Conservation (phyloP, 2,329 filamentous ascomycete genomes). For the Thelonectria rubi region DNA sequence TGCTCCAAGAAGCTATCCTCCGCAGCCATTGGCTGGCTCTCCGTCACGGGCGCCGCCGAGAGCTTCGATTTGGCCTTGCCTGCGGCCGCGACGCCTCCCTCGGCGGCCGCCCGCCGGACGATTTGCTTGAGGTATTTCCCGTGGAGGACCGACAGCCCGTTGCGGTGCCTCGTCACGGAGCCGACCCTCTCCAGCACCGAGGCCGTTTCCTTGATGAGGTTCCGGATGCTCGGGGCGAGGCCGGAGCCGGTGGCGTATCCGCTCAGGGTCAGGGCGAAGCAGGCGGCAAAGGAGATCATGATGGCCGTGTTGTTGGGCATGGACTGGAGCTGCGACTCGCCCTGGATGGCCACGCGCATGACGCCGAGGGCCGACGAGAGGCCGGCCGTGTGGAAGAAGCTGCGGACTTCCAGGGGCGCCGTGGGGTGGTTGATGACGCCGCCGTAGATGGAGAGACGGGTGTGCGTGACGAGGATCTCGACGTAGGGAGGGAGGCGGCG, state of each 20-base stretch:
- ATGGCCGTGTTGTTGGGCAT: conserved; percentile 84
- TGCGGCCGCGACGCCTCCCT: conserved; percentile 29
- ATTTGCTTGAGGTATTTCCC: conserved; percentile 57
- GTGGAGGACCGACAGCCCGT: conserved; percentile 68
- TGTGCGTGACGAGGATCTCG: conserved; percentile 78
- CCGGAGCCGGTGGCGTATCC: conserved; percentile 66
- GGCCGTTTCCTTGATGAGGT: conserved; percentile 73
- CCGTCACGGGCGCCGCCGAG: conserved; percentile 26
- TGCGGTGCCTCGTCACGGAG: conserved; percentile 70
- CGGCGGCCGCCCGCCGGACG: conserved; percentile 49
- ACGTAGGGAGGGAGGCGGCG: conserved; percentile 74
- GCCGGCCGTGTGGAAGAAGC: conserved; percentile 76
- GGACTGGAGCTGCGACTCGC: conserved; percentile 73
- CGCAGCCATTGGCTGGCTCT: conserved; percentile 34
- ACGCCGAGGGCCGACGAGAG: conserved; percentile 79
- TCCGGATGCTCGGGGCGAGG: conserved; percentile 69
- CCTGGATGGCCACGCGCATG: conserved; percentile 76
- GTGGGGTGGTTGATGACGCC: conserved; percentile 79
- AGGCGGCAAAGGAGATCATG: conserved; percentile 80
- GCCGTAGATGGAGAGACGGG: conserved; percentile 77
- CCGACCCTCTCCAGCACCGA: conserved; percentile 75
- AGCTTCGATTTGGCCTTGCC: conserved; percentile 21
- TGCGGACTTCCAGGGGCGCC: conserved; percentile 73
- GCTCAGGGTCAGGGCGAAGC: conserved; percentile 72
- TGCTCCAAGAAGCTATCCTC: conserved; percentile 42